Percentiles rank a stretch among this genome's conserved stretches.
phyloP scores from a whole-genome alignment of 2,329 filamentous ascomycete species.

The Lizonia empirigonia region DNA sequence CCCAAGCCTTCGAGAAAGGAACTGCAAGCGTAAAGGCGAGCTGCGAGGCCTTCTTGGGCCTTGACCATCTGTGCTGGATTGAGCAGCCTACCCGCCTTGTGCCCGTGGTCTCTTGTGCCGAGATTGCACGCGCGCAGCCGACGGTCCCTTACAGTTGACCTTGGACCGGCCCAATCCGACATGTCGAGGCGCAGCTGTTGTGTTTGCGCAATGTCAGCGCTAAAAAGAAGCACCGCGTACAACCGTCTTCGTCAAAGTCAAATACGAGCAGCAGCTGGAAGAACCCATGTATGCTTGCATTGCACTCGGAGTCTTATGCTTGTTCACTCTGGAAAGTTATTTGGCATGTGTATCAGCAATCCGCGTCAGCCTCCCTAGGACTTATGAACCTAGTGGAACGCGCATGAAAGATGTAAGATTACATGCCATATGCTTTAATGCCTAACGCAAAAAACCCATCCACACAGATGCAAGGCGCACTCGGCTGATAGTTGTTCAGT shows the following conservation, averaged over 20 bases:
- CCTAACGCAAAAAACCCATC: too few relatives aligned
- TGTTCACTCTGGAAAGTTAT: background rate
- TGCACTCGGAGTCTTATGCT: background rate
- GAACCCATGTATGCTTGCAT: background rate
- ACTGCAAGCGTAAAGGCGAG: constrained; percentile 3
- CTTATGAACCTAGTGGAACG: too few relatives aligned
- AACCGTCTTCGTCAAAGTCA: background rate
- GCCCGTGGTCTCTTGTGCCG: background rate
- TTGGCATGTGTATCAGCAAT: background rate
- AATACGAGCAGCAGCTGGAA: background rate
- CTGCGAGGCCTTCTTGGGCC: background rate
- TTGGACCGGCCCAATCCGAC: background rate
- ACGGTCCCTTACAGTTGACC: background rate
- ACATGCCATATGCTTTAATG: too few relatives aligned
- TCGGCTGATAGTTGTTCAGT: too few relatives aligned
- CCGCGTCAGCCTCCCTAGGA: too few relatives aligned
- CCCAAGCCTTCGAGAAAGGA: constrained; percentile 4
- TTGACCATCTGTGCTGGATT: constrained; percentile 2
- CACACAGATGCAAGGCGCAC: too few relatives aligned
- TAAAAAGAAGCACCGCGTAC: background rate
- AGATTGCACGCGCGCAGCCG: background rate
- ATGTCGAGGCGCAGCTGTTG: background rate
- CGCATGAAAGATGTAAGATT: too few relatives aligned
- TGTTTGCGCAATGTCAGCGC: background rate
- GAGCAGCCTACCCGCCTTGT: constrained; percentile 9